Evolutionary conservation across 78 protist species (phyloP).

Genomic region (Chrysochromulina tobinii): DNA sequence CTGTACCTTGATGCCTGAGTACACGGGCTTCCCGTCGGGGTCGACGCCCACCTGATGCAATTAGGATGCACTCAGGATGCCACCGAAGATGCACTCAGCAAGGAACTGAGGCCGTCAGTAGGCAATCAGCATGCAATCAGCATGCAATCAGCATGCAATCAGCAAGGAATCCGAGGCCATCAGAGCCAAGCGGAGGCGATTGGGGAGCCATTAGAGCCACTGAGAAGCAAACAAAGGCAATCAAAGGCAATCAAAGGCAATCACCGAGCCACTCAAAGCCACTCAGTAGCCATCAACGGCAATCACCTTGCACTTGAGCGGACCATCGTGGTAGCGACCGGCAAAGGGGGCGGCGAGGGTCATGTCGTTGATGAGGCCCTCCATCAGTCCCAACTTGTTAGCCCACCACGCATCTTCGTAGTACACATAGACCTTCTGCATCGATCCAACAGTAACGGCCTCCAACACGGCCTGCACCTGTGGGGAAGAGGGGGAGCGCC

Average conservation of each 20-base stretch:
- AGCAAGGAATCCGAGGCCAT: too few species aligned
- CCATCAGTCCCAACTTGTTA: neutral
- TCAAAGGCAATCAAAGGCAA: too few species aligned
- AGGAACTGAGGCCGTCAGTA: too few species aligned
- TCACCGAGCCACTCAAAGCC: too few species aligned
- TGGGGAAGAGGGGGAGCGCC: neutral
- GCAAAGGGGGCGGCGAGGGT: neutral
- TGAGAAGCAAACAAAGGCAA: too few species aligned
- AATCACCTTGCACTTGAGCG: neutral
- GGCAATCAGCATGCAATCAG: too few species aligned
- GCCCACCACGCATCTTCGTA: conserved; percentile 14
- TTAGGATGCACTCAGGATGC: too few species aligned
- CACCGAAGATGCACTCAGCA: too few species aligned
- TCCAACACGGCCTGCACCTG: neutral
- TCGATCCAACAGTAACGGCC: neutral
- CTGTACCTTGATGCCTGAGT: neutral
- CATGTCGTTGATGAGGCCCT: neutral
- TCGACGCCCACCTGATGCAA: neutral
- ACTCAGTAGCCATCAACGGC: too few species aligned
- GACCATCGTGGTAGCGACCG: conserved; percentile 1
- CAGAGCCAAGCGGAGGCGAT: too few species aligned
- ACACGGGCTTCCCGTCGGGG: neutral
- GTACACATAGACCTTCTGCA: neutral
- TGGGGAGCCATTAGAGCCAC: too few species aligned
- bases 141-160: too few species aligned